Evolutionary conservation across 2,329 filamentous ascomycete species (phyloP).

Genomic region (Colletotrichum acutatum): DNA sequence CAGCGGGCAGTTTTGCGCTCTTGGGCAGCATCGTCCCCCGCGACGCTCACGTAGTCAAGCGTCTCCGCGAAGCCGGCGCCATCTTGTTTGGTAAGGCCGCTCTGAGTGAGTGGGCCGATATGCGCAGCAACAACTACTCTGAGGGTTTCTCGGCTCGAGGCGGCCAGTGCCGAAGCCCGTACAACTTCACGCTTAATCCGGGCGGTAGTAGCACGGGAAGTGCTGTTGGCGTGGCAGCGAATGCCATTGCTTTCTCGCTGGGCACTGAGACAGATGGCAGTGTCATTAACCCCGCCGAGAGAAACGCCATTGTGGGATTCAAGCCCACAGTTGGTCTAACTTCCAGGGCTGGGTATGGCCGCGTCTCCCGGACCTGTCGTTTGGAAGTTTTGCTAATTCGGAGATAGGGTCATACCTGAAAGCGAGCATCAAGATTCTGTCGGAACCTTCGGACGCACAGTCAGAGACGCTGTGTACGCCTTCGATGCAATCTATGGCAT

Average conservation of each 20-base stretch:
- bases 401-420: constrained; percentile 68
- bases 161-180: constrained; percentile 72
- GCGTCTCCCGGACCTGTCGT: neutral
- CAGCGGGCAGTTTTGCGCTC: constrained; percentile 75
- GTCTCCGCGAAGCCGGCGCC: constrained; percentile 73
- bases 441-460: constrained; percentile 73
- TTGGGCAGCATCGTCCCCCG: constrained; percentile 73
- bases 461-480: constrained; percentile 74
- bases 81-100: constrained; percentile 78
- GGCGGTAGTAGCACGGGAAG: constrained; percentile 77
- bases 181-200: constrained; percentile 75
- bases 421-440: constrained; percentile 75
- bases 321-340: constrained; percentile 82
- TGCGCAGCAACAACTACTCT: constrained; percentile 74
- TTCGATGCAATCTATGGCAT: constrained; percentile 76
- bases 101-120: constrained; percentile 80
- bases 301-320: constrained; percentile 77
- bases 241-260: constrained; percentile 71
- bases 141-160: constrained; percentile 75
- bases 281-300: constrained; percentile 77
- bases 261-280: constrained; percentile 82
- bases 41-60: constrained; percentile 73
- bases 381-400: neutral
- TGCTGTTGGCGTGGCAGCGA: constrained; percentile 72
- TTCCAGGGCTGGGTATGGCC: constrained; percentile 61